These are phyloP conservation scores for Coemansia sp. DNA, from an alignment of 192 early-diverging fungal genomes.

Conservation along the genomic window DNA sequence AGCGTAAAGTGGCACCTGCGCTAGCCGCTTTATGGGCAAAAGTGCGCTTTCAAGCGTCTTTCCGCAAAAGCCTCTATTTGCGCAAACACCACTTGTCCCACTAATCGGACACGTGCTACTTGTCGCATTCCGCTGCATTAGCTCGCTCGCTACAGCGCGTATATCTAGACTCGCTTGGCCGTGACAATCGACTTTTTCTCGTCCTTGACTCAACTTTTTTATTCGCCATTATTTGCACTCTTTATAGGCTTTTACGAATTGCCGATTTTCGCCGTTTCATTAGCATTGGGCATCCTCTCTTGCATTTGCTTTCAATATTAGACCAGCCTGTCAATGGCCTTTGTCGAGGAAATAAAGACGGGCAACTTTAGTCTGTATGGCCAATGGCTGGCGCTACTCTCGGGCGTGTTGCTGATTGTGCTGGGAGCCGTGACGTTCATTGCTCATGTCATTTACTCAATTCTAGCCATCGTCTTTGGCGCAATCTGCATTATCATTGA, in stretches of 20 bases:
- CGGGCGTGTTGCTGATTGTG: conserved; percentile 47
- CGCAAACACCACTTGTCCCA: too few relatives aligned
- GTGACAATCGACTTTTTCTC: not conserved
- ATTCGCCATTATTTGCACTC: not conserved
- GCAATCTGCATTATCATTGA: conserved; percentile 44
- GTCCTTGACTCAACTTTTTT: not conserved
- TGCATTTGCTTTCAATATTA: not conserved
- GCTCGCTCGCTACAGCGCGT: too few relatives aligned
- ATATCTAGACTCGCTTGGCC: not conserved
- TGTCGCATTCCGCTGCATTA: too few relatives aligned
- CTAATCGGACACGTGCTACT: too few relatives aligned
- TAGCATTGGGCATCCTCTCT: not conserved
- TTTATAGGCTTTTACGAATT: too few relatives aligned
- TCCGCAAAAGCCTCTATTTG: too few relatives aligned
- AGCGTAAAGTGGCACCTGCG: too few relatives aligned
- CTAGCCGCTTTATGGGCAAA: too few relatives aligned
- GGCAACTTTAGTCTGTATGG: conserved; percentile 49
- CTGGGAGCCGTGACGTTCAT: conserved; percentile 46
- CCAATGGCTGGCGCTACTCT: conserved; percentile 37
- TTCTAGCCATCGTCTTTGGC: conserved; percentile 50
- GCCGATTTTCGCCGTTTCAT: not conserved
- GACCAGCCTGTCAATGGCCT: conserved; percentile 22
- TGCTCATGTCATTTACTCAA: conserved; percentile 42
- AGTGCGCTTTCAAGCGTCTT: too few relatives aligned
- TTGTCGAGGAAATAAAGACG: conserved; percentile 41